Conservation (phyloP, 306 rosid genomes). For the Alnus glutinosa region DNA sequence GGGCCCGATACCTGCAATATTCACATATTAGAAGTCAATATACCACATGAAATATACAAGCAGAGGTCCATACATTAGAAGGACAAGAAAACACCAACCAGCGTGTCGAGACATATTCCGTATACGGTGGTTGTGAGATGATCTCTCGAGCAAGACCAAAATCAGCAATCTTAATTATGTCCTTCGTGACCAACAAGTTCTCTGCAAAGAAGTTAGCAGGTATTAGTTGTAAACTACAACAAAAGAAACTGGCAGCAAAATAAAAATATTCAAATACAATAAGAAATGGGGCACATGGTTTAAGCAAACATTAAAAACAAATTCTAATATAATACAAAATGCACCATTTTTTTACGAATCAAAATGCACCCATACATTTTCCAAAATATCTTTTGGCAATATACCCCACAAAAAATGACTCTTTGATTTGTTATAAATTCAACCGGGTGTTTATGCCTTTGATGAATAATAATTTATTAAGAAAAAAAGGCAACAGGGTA, state of each 20-base stretch:
- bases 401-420: background rate
- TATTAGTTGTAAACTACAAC: slow-evolving; percentile 12
- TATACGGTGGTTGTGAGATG: slow-evolving; percentile 83
- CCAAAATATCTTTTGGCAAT: background rate
- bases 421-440: background rate
- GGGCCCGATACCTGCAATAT: slow-evolving; percentile 89
- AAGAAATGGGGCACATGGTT: background rate
- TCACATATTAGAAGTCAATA: slow-evolving; percentile 23
- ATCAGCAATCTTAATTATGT: slow-evolving; percentile 85
- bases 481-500: no score
- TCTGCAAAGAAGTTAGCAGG: slow-evolving; percentile 42
- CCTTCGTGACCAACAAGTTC: slow-evolving; percentile 84
- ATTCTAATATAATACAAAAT: background rate
- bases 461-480: no score
- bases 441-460: background rate
- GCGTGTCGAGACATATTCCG: slow-evolving; percentile 92
- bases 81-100: slow-evolving; percentile 56
- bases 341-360: background rate
- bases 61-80: background rate
- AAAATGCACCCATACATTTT: background rate
- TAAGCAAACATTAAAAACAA: background rate
- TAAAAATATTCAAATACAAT: slow-evolving; percentile 8
- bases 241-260: slow-evolving; percentile 6
- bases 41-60: slow-evolving; percentile 2
- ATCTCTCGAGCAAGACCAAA: slow-evolving; percentile 96